Evolutionary conservation across 192 early-diverging fungal species (phyloP), one percentile per base, ranked within the genome.

Genomic region (Coemansia interrupta): DNA sequence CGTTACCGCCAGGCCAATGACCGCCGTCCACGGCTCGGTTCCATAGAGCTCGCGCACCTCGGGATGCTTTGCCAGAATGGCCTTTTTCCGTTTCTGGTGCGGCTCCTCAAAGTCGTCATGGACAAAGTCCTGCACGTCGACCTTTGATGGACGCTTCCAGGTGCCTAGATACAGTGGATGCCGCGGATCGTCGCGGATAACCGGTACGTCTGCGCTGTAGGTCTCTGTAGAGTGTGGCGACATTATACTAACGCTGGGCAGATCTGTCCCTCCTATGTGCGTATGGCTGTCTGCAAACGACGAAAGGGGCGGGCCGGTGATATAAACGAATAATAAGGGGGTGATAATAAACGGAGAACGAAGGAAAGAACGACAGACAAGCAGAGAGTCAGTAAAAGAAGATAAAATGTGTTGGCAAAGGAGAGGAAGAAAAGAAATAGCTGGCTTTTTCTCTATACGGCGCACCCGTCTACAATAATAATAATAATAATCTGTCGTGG

Each of bases 81-180:
- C 87, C 45, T 87, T 80, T 68, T 91, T 88, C 45, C 95, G 87
- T 72, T 91, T 92, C 62, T 87, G 84, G 70, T 97, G 95, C 5
- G 95, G 95, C 77, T 97, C 95, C 64, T 97, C 95, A 78, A 93
- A 77, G 73, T 92, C 83, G 78, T 93, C 92, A 60, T 69, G 82
- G 47, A 89, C 84, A 75, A 91, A 82, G 56, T 88, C 86, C 54
- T 84, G 66, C 58, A 88, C 80, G 6, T 80, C 63, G 13, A 72
- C 47, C 23, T 90, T 87, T 30, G 88, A 82, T 0, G 89, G 84
- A 38, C 85, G 86, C 63, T 83, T 80, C 92, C 92, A 92, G 43
- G 81, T 82, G 57, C 92, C 92, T 7, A 90, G 72, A 63, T 91
- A 92, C 14, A 90, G 72, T 15, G 92, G 92, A 48, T 88, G 85